Percentiles rank a stretch among this genome's conserved stretches.
These are phyloP conservation scores for Penicillium sp. DNA, from an alignment of 2,329 filamentous ascomycete species.

Conservation along the genomic window DNA sequence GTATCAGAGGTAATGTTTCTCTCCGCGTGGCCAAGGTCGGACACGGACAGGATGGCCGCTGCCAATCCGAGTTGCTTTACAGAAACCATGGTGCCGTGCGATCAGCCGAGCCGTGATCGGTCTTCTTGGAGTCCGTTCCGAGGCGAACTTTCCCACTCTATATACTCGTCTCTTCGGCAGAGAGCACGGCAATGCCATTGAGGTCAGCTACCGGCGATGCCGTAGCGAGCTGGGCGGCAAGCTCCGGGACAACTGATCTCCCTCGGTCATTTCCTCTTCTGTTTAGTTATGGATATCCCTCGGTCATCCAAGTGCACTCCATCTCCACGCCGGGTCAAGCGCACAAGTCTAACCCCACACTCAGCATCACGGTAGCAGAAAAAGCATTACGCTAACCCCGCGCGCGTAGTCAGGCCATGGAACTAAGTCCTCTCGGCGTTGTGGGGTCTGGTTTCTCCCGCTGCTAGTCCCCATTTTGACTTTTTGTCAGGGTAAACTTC, in stretches of 20 bases:
- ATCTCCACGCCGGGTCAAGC: no score
- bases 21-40: conserved; percentile 12
- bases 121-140: not conserved
- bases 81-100: conserved; percentile 2
- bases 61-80: conserved; percentile 8
- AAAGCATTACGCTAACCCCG: not conserved
- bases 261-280: not conserved
- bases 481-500: conserved; percentile 6
- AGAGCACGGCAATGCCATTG: not conserved
- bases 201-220: not conserved
- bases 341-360: not conserved
- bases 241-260: not conserved
- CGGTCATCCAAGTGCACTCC: not conserved
- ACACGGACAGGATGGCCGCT: conserved; percentile 12
- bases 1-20: conserved; percentile 32
- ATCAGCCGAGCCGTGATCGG: not conserved
- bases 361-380: not conserved
- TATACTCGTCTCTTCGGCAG: not conserved
- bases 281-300: not conserved
- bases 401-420: not conserved
- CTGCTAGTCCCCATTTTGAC: conserved; percentile 3
- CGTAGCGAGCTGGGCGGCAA: not conserved
- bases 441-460: not conserved
- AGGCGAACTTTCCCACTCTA: not conserved
- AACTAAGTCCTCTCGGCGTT: not conserved